Evolutionary conservation across 331 rosid genomes (phyloP).

Genomic region (Acacia pycnantha): DNA sequence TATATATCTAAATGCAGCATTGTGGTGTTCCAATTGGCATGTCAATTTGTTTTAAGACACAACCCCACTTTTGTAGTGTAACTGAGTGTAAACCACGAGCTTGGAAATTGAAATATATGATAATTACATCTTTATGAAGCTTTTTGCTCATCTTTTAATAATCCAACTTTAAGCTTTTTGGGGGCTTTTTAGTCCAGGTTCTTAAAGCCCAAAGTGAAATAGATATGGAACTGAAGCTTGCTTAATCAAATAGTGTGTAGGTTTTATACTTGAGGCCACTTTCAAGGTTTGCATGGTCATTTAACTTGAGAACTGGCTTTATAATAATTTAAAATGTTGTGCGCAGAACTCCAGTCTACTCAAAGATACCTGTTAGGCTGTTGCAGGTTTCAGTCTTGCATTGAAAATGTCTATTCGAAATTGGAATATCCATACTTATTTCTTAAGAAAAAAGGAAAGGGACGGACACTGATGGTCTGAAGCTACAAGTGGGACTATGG

Average conservation of each 20-base stretch:
- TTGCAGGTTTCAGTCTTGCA: background rate
- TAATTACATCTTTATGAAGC: conserved; percentile 33
- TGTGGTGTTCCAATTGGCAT: conserved; percentile 35
- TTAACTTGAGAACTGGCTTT: background rate
- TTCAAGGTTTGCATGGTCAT: background rate
- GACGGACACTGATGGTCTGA: too few relatives aligned
- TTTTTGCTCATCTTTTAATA: conserved; percentile 24
- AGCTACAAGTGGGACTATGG: too few relatives aligned
- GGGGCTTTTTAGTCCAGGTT: background rate
- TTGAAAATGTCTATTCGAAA: background rate
- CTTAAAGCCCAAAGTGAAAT: background rate
- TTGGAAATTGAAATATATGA: conserved; percentile 35
- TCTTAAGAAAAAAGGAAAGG: too few relatives aligned
- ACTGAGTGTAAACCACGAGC: conserved; percentile 45
- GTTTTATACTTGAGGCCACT: background rate
- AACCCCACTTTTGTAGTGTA: conserved; percentile 51
- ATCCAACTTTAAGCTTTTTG: background rate
- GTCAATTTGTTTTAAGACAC: conserved; percentile 37
- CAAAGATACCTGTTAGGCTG: background rate
- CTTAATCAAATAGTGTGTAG: background rate
- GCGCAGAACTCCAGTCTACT: background rate
- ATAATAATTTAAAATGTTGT: background rate
- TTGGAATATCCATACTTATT: too few relatives aligned
- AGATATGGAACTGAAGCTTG: background rate
- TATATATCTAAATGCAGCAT: conserved; percentile 19